phyloP scores from a whole-genome alignment of 371 early-diverging fungal species.

The Mucor indicus region DNA sequence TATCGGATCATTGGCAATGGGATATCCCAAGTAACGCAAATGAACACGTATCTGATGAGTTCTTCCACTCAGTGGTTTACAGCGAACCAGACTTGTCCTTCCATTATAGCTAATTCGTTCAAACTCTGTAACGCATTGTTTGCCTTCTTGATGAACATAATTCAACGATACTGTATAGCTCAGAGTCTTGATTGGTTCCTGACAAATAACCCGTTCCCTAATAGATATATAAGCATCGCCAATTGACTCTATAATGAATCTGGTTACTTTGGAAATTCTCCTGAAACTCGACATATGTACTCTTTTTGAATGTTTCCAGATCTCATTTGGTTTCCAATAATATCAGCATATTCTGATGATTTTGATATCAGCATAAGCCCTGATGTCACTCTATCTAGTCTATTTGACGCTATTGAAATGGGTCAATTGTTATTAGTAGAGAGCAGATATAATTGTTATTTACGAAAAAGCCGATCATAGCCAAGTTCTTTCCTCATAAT shows the following conservation, averaged over 20 bases:
- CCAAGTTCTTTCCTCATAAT: conserved; percentile 71
- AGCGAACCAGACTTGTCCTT: conserved; percentile 62
- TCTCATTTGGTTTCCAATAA: conserved; percentile 63
- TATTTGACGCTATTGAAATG: conserved; percentile 64
- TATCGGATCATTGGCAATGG: conserved; percentile 96
- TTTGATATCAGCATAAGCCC: conserved; percentile 83
- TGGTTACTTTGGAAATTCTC: conserved; percentile 77
- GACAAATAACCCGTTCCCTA: conserved; percentile 60
- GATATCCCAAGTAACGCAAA: conserved; percentile 91
- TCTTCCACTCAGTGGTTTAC: conserved; percentile 92
- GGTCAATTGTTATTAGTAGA: not conserved
- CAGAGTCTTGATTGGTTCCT: conserved; percentile 69
- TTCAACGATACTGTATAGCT: conserved; percentile 67
- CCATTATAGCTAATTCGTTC: conserved; percentile 65
- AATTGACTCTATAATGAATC: no score
- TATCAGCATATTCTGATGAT: conserved; percentile 57
- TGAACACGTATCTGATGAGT: conserved; percentile 99
- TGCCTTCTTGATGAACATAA: conserved; percentile 79
- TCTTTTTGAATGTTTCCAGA: conserved; percentile 73
- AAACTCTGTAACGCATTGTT: conserved; percentile 75
- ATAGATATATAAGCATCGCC: no score
- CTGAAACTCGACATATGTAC: conserved; percentile 84
- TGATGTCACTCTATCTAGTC: conserved; percentile 91
- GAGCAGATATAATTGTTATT: conserved; percentile 19
- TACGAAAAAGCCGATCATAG: conserved; percentile 66